A percentile compares a stretch with the other conserved stretches of the same genome.
Conservation (phyloP, 208 protist species). For the Trypanosoma grayi region DNA sequence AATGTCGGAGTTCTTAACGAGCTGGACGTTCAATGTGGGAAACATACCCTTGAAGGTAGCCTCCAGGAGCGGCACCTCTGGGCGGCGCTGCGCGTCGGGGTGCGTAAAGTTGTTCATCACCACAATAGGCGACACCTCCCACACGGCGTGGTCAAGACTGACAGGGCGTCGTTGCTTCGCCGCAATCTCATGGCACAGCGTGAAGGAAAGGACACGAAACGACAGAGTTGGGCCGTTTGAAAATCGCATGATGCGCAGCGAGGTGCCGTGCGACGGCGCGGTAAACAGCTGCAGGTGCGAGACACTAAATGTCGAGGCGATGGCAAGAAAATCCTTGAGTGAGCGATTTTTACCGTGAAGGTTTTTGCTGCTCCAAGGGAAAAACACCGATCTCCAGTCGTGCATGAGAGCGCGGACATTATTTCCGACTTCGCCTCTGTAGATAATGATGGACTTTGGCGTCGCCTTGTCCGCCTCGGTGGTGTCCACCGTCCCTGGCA, state of each 20-base stretch:
- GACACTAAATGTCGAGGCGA: slow-evolving; percentile 79
- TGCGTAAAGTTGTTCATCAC: slow-evolving; percentile 92
- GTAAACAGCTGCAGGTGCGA: slow-evolving; percentile 90
- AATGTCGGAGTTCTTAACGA: slow-evolving; percentile 74
- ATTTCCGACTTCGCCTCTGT: slow-evolving; percentile 79
- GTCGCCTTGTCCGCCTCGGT: slow-evolving; percentile 85
- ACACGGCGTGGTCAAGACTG: slow-evolving; percentile 53
- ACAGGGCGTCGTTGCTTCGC: slow-evolving; percentile 70
- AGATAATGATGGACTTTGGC: slow-evolving; percentile 91
- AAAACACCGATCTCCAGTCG: slow-evolving; percentile 88
- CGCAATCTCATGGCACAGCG: slow-evolving; percentile 78
- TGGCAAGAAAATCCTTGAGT: slow-evolving; percentile 83
- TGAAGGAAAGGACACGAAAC: slow-evolving; percentile 88
- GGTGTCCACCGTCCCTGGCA: slow-evolving; percentile 79
- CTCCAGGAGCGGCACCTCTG: slow-evolving; percentile 79
- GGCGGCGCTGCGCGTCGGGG: slow-evolving; percentile 49
- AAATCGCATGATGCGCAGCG: slow-evolving; percentile 89
- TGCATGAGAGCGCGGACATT: slow-evolving; percentile 85
- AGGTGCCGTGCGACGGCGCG: slow-evolving; percentile 73
- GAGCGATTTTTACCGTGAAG: slow-evolving; percentile 89
- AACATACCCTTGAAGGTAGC: slow-evolving; percentile 87
- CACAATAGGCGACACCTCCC: slow-evolving; percentile 85
- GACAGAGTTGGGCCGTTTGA: slow-evolving; percentile 88
- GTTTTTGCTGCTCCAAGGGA: slow-evolving; percentile 90
- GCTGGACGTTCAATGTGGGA: slow-evolving; percentile 77